Base-by-base conservation (phyloP, 495 filamentous ascomycete species). In the Hypoxylon subgilvum region DNA sequence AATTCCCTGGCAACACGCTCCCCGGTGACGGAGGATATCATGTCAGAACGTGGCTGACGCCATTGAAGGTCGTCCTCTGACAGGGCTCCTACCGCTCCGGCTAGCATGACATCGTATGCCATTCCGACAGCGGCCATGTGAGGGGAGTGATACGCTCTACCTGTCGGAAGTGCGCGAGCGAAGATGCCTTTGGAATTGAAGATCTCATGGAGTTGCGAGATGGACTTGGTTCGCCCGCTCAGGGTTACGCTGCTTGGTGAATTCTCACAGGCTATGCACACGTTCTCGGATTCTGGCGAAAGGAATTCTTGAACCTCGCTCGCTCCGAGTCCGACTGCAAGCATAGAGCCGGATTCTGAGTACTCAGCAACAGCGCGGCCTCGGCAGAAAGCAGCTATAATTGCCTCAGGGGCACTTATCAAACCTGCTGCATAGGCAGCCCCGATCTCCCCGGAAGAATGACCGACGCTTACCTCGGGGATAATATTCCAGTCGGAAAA, bases 391-490 rank as follows among this genome's bases (percentile, higher is more conserved):
- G 83, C 76, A 0, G 78, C 54, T 16, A 75, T 61, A 71, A 82
- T 80, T 10, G 73, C 75, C 3, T 77, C 76, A 4, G 69, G 51
- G 7, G 76, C 74, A 6, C 59, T 68, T 2, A 81, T 50, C 9
- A 70, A 66, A 5, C 79, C 79, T 19, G 70, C 71, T 10, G 76
- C 68, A 45, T 77, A 82, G 0, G 79, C 79, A 4, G 81, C 81
- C 0, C 74, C 79, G 57, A 87, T 86, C 61, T 88, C 85, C n/a
- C 85, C 85, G 42, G 79, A 83, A 2, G 84, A 87, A 56, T 88
- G 85, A 9, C 85, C 83, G 1, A 82, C 74, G 0, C 82, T 82
- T 7, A 76, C 74, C 1, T 56, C 50, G 0, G 83, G 81, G 0
- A 31, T 60, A 21, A 88, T 76, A 6, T 73, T 74, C 80, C 81